Evolutionary conservation across 768 basidiomycete species (phyloP), one percentile per base, ranked within the genome.

Genomic region (Tylopilus cervinicoccineus): DNA sequence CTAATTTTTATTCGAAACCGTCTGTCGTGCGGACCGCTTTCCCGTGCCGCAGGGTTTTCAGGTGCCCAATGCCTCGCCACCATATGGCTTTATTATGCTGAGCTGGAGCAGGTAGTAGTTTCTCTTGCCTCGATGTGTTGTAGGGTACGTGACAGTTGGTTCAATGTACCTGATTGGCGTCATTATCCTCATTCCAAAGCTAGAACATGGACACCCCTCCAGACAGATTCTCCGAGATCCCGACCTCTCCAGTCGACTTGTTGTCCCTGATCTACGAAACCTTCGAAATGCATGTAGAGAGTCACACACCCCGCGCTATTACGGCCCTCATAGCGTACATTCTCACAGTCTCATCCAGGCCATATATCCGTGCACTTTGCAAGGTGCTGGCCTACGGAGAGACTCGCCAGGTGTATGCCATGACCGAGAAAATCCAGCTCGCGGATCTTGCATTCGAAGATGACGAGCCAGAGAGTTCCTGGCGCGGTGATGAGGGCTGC

Each of bases 311-410:
- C 0, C 67, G 60, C 4, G 55, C 60, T 14, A 69, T 85, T 46
- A 72, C 63, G 17, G 81, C 84, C 2, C 70, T 77, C 9, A 67
- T 87, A 36, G 86, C 88, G 0, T 86, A 79, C 53, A 74, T 89
- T n/a, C 68, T 92, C 32, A 79, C 83, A 0, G 69, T 69, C 31
- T 71, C 81, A 1, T 89, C 87, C 0, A 72, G 71, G 20, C 79
- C 80, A 45, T 89, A 86, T 52, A 70, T 90, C 34, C 70, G 76
- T 33, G 62, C 72, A 23, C 63, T 90, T 0, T 81, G 80, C 38
- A 69, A 66, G 19, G 80, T 82, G 4, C 74, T 91, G 17, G 86
- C 87, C 0, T 82, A 71, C 41, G 59, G 61, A 37, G 57, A 56
- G 38, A 47, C 24, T 43, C 41, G 40, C 71, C 51, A 68, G 68